Percentiles rank a stretch among this genome's conserved stretches.
Conservation (phyloP, 805 yeast genomes). For the Zygoascus tannicola region DNA sequence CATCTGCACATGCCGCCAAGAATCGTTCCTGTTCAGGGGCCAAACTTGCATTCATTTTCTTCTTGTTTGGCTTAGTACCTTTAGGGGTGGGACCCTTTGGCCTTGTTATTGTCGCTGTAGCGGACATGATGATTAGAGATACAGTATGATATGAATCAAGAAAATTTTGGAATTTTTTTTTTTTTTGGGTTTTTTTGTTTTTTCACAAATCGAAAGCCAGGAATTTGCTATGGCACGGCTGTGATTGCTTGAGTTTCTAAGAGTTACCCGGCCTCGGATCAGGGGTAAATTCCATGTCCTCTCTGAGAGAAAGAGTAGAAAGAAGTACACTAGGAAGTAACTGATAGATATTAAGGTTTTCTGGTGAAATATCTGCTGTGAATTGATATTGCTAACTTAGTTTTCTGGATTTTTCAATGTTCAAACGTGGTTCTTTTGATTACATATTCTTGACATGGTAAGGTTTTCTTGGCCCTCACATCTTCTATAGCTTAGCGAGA, state of each 20-base stretch:
- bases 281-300: not conserved
- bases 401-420: not conserved
- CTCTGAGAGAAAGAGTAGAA: not conserved
- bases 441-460: too few species aligned
- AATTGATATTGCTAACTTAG: not conserved
- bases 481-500: too few species aligned
- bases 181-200: not conserved
- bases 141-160: not conserved
- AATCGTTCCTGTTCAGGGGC: conserved; percentile 92
- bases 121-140: not conserved
- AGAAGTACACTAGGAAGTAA: not conserved
- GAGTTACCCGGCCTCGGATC: not conserved
- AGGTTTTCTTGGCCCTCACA: too few species aligned
- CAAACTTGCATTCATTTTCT: conserved; percentile 45
- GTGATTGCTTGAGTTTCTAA: not conserved
- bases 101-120: conserved; percentile 2
- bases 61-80: conserved; percentile 8
- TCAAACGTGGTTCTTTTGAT: not conserved
- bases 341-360: too few species aligned
- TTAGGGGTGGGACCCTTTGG: conserved; percentile 17
- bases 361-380: not conserved
- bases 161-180: not conserved
- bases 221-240: not conserved
- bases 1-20: conserved; percentile 85
- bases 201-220: not conserved